Evolutionary conservation across 495 filamentous ascomycete genomes (phyloP).

Genomic region (Hypoxylon lenormandii): DNA sequence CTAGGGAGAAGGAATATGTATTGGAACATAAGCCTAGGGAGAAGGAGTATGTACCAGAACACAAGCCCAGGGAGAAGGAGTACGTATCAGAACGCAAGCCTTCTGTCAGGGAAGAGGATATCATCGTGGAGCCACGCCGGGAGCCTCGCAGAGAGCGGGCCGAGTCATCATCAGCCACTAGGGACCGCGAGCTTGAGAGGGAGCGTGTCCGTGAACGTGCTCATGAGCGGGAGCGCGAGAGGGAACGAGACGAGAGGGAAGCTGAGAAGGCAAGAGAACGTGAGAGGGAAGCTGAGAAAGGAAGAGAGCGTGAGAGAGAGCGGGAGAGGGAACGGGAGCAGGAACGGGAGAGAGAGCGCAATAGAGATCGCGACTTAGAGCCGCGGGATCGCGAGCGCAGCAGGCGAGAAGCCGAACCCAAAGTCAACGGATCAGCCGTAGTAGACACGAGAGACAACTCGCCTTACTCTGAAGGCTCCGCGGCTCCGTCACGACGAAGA

Average conservation of each 20-base stretch:
- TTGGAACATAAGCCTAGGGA: slow-evolving; percentile 43
- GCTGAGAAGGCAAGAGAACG: slow-evolving; percentile 36
- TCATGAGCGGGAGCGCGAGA: slow-evolving; percentile 48
- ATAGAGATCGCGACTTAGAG: slow-evolving; percentile 27
- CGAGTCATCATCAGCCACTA: slow-evolving; percentile 39
- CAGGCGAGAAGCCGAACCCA: slow-evolving; percentile 47
- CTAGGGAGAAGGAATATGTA: slow-evolving; percentile 46
- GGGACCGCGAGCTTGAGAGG: slow-evolving; percentile 54
- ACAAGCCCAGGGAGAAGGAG: slow-evolving; percentile 42
- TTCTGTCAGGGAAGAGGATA: slow-evolving; percentile 42
- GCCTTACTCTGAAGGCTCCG: slow-evolving; percentile 35
- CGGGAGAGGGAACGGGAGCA: slow-evolving; percentile 31
- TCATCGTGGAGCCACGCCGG: slow-evolving; percentile 36
- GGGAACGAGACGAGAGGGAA: slow-evolving; percentile 23
- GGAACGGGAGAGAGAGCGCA: slow-evolving; percentile 27
- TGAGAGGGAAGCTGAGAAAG: slow-evolving; percentile 32
- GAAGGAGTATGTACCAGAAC: slow-evolving; percentile 28
- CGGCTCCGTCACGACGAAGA: slow-evolving; percentile 48
- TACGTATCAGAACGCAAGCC: slow-evolving; percentile 26
- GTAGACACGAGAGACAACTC: slow-evolving; percentile 41
- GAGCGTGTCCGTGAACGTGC: slow-evolving; percentile 52
- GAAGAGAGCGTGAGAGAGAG: slow-evolving; percentile 23
- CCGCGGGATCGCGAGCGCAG: slow-evolving; percentile 33
- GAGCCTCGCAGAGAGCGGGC: slow-evolving; percentile 48
- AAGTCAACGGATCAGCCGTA: slow-evolving; percentile 43